Base-by-base conservation (phyloP, 306 rosid species). In the Quercus cerris region DNA sequence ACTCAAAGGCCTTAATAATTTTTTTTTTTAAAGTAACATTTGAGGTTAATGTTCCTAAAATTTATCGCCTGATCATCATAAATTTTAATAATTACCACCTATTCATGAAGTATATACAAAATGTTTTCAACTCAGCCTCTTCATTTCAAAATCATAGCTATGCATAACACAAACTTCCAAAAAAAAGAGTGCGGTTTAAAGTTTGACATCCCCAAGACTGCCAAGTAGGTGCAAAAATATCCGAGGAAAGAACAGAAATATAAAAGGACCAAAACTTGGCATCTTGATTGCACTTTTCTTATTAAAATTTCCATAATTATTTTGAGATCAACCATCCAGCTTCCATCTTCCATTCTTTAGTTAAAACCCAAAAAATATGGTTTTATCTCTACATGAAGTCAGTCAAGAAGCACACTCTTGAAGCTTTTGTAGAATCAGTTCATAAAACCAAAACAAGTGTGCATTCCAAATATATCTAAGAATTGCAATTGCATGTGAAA, bases 41-140 rank as follows among this genome's bases (percentile, higher is more conserved):
- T 27, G 55, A 69, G 44, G 59, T 54, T 58, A 14, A 70, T 62
- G 46, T 84, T 69, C 74, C 73, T 20, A 38, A n/a, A 69, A 52
- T 35, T 25, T 49, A 68, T 18, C 80, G 44, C 78, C 77, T 61
- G 66, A 75, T 64, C 44, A 79, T 31, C 17, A 49, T 27, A 17
- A 71, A 69, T 56, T 61, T 75, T 71, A 68, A 49, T 49, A 49
- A 49, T 10, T 49, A 49, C 14, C 69, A 54, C 13, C 25, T 52
- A 62, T 19, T 64, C 44, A 38, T 52, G 59, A 82, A 67, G 57
- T 18, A 56, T 18, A 27, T 67, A 55, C 22, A 75, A 44, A 30
- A 63, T 28, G 58, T 25, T 77, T 84, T 76, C 59, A 73, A 74
- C 5, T 15, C 38, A 77, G 51, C n/a, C 67, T 23, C 67, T 74